Percentiles rank a stretch among this genome's conserved stretches.
These are phyloP conservation scores for Chlamydomonas sp. DNA, from an alignment of 139 green algal genomes.

Conservation along the genomic window DNA sequence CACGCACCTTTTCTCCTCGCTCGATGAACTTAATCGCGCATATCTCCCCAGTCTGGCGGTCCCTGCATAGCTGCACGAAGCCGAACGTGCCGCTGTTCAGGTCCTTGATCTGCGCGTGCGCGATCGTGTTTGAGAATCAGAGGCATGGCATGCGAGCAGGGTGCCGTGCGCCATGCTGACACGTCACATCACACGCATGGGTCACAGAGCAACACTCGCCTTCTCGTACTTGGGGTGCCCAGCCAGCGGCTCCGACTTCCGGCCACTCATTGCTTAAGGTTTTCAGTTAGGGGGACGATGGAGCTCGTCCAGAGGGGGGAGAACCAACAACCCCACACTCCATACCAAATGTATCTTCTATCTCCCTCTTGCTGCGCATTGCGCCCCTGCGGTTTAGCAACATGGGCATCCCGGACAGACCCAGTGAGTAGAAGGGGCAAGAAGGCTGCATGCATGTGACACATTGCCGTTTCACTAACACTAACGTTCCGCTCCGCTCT, in stretches of 20 bases:
- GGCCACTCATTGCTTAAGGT: neutral
- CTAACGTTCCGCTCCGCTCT: too few species aligned
- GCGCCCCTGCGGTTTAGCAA: too few species aligned
- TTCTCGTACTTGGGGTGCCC: slow-evolving; percentile 51
- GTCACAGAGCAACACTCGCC: too few species aligned
- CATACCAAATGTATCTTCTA: too few species aligned
- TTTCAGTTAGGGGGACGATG: neutral
- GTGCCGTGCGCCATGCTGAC: neutral
- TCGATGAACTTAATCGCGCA: slow-evolving; percentile 53
- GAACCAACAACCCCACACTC: too few species aligned
- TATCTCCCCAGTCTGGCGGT: slow-evolving; percentile 59
- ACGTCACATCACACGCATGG: too few species aligned
- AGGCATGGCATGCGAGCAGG: neutral
- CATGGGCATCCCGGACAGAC: too few species aligned
- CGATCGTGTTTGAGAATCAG: neutral
- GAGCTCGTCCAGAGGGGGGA: too few species aligned
- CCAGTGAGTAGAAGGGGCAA: too few species aligned
- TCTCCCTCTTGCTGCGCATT: too few species aligned
- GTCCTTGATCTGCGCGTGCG: slow-evolving; percentile 25
- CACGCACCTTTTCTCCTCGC: slow-evolving; percentile 51
- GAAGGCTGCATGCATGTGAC: too few species aligned
- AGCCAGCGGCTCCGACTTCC: slow-evolving; percentile 32
- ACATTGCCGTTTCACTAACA: too few species aligned
- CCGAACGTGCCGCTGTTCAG: slow-evolving; percentile 80
- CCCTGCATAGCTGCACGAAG: slow-evolving; percentile 71